Percentiles rank a stretch among this genome's conserved stretches.
These are phyloP conservation scores for Rhexocercosporidium sp. DNA, from an alignment of 2,329 filamentous ascomycete species.

Conservation along the genomic window DNA sequence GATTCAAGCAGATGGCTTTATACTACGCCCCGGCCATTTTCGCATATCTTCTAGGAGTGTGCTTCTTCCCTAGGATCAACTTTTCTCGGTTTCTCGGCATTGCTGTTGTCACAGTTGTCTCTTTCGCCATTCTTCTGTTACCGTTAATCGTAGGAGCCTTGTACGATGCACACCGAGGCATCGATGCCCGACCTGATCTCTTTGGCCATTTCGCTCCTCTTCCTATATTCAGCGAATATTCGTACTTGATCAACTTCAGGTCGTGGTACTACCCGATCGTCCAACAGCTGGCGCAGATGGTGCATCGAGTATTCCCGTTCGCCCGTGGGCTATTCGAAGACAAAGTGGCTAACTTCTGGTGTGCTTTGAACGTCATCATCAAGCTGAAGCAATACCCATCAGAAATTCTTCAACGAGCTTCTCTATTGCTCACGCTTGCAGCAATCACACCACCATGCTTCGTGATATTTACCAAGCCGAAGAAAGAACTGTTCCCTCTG, in stretches of 20 bases:
- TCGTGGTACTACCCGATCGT: constrained; percentile 76
- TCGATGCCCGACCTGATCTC: constrained; percentile 60
- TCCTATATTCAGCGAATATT: constrained; percentile 64
- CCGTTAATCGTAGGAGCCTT: constrained; percentile 76
- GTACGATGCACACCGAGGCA: constrained; percentile 69
- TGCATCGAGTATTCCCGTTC: constrained; percentile 96
- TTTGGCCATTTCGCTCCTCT: constrained; percentile 65
- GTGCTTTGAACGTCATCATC: constrained; percentile 84
- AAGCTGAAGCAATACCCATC: constrained; percentile 81
- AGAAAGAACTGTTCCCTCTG: constrained; percentile 76
- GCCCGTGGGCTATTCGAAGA: constrained; percentile 96
- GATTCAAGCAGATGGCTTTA: constrained; percentile 99
- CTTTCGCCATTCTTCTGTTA: constrained; percentile 77
- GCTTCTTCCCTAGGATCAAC: constrained; percentile 76
- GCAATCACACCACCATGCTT: constrained; percentile 81
- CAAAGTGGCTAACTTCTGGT: constrained; percentile 99
- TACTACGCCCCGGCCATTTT: constrained; percentile 96
- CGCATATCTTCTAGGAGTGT: constrained; percentile 86
- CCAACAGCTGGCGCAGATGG: constrained; percentile 79
- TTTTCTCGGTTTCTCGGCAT: constrained; percentile 74
- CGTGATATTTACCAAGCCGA: constrained; percentile 79
- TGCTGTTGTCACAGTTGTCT: constrained; percentile 70
- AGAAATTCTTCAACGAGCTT: constrained; percentile 74
- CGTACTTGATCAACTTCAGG: constrained; percentile 63
- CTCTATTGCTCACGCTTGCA: constrained; percentile 74